phyloP scores from a whole-genome alignment of 345 rosid genomes.

The Passiflora organensis region DNA sequence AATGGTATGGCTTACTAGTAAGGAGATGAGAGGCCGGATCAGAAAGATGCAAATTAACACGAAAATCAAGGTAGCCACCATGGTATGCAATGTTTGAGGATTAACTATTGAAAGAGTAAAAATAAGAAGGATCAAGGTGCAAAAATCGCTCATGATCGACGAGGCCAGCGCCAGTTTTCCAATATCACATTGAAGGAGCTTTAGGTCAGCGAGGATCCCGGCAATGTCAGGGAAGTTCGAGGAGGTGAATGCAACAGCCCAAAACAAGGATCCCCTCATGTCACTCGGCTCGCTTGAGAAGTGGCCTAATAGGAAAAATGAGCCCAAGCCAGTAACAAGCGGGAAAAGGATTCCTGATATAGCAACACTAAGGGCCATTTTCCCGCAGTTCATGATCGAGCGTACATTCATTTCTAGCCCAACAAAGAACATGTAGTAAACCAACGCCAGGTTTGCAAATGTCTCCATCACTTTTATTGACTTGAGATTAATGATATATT shows the following conservation, averaged over 20 bases:
- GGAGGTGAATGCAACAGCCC: not conserved
- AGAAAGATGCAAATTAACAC: not conserved
- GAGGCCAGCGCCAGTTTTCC: not conserved
- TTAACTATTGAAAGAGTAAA: not conserved
- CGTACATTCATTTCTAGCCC: conserved; percentile 25
- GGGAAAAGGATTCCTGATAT: conserved; percentile 7
- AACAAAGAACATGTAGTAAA: conserved; percentile 20
- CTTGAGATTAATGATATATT: not conserved
- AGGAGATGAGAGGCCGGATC: not conserved
- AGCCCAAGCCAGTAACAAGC: not conserved
- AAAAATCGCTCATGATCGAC: not conserved
- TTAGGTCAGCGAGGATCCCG: not conserved
- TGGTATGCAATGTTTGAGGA: not conserved
- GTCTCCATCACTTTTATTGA: conserved; percentile 4
- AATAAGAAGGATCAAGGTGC: not conserved
- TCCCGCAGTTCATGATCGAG: not conserved
- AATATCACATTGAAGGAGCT: not conserved
- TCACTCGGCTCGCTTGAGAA: not conserved
- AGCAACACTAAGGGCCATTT: not conserved
- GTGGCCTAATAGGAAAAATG: not conserved
- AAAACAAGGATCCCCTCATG: not conserved
- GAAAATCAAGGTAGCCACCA: not conserved
- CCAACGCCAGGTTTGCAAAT: conserved; percentile 9
- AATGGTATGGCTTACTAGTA: not conserved
- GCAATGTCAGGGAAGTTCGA: not conserved